Base-by-base conservation (phyloP, 148 eudicot genomes). In the Cornus kousa region DNA sequence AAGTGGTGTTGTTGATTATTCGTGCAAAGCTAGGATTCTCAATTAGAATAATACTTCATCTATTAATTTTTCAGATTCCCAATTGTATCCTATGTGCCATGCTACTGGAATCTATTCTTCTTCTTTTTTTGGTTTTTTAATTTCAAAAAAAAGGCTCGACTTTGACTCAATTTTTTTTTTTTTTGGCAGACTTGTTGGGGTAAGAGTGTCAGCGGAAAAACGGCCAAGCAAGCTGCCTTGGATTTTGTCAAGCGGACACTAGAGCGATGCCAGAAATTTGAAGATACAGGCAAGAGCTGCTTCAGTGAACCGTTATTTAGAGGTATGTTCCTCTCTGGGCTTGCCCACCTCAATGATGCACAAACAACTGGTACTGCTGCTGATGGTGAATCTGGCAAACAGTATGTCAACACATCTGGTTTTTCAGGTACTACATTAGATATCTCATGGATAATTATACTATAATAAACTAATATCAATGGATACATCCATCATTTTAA, bases 151-250 rank as follows among this genome's bases (percentile, higher is more conserved):
- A 24, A n/a, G 22, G 53, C 67, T 55, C 67, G 11, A 9, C 32
- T 67, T 64, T 71, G 40, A 68, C 28, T 60, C 39, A 40, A 12
- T n/a, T n/a, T 32, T 40, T 77, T 43, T 71, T 53, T 40, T 66
- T 76, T 70, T n/a, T n/a, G 16, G 8, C 90, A 89, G 92, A 80
- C 79, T 81, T 86, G 89, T 69, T 74, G 79, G 81, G 83, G 83
- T 23, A 88, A 88, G 78, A 82, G 86, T 79, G 72, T 84, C 70
- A 85, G 83, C 75, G 83, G 87, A 80, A 88, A 90, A 83, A 79
- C 83, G 78, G 87, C 89, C 76, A 90, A 88, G 82, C 91, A 91
- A 83, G 85, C 89, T 72, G 87, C 91, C 70, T 81, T 91, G 53
- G 90, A 88, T 84, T 88, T 87, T 79, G 87, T 88, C 20, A 85